Evolutionary conservation across 345 rosid genomes (phyloP), one percentile per base, ranked within the genome.

Genomic region (Eucalyptus decipiens): DNA sequence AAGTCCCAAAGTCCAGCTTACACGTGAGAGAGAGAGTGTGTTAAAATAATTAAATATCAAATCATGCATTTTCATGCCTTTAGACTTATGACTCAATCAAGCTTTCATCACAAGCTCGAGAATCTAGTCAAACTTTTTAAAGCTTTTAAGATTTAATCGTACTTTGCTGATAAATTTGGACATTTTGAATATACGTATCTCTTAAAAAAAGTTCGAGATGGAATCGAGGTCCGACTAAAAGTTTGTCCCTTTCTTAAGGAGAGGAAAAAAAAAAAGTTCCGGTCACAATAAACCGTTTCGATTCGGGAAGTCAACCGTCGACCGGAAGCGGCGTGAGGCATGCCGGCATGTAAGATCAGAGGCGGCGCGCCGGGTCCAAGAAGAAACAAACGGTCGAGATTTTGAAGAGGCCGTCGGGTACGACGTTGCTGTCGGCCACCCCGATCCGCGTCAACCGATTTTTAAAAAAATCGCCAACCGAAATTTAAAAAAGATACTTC

Each of bases 361-460:
- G 80, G 40, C 5, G 23, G 23, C 34, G 80, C 40, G 1, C 80
- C 40, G 40, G 42, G 42, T 32, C 37, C 28, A 76, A 40, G 47
- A 76, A 23, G 28, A 76, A 21, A 40, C 81, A 76, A 21, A 40
- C 81, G 45, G 30, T 69, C 11, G 58, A 52, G 4, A 17, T 86
- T 65, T 21, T 69, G 58, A 52, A 52, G 10, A 76, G 85, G 86
- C 52, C 34, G 91, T 90, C 91, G 2, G 94, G 94, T 92, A 58
- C n/a, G 52, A 89, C 88, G 94, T 95, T 94, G 9, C 90, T 60
- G 52, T 94, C 95, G 72, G 12, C n/a, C 87, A 23, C 54, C 34
- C 58, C 26, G 58, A 52, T 51, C 87, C 88, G 92, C 89, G 92
- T 90, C 88, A 87, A 81, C 91, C 34, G 85, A 49, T 32, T 90